Evolutionary conservation across 768 basidiomycete genomes (phyloP), one percentile per base, ranked within the genome.

Genomic region (Dentipellis sp.): DNA sequence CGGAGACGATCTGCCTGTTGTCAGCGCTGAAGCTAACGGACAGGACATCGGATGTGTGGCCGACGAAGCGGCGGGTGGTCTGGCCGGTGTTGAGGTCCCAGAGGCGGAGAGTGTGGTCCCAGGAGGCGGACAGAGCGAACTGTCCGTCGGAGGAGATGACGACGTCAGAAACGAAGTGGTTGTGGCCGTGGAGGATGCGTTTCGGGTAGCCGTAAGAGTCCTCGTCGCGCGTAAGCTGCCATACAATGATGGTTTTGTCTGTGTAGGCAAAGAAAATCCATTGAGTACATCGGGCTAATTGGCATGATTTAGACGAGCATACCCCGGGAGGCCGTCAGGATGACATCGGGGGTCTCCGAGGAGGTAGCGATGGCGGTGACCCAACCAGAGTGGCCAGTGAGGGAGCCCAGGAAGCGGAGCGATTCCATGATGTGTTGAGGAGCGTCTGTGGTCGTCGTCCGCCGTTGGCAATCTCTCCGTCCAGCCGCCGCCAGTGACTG

Each of bases 191-290:
- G 58, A 99, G 87, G 67, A 97, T 91, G 69, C 88, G 86, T 79
- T 98, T 98, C 59, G 97, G 95, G 78, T 86, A 94, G 56, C 97
- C 97, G 71, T 94, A 97, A 50, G 83, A 75, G 62, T 88, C 84
- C 62, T 94, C 88, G 58, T 90, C 88, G 62, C 97, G 91, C 65
- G 95, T 97, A 69, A 99, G 79, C 72, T 93, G 89, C 97, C 97
- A 99, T 69, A 97, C 94, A 70, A 99, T 97, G 79, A 97, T 91
- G 55, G 93, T 97, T 84, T 97, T 98, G 88, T 99, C 97, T 95
- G 71, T 19, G 54, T 34, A 54, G 19, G 42, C 35, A 39, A 14
- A 60, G 62, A 29, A 29, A 29, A 29, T 29, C 29, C 29, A 6
- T 3, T 29, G 29, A 29, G 29, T 6, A 29, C 29, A 29, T 29